phyloP scores from a whole-genome alignment of 2,329 filamentous ascomycete species.

The Spiromastix sp. region DNA sequence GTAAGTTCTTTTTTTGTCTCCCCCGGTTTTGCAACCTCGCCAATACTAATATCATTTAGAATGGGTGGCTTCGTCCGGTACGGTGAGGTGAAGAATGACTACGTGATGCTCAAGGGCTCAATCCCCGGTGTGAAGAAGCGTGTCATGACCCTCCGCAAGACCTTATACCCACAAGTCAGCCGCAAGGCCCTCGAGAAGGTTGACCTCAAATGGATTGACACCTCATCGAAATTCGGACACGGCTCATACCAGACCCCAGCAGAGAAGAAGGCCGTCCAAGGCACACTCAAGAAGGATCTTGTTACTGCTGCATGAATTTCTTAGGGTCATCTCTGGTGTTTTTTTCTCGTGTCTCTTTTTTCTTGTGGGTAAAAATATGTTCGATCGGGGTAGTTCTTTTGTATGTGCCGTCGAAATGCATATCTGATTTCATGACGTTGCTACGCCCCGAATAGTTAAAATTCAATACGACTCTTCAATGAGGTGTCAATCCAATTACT shows the following conservation, averaged over 20 bases:
- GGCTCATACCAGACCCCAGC: constrained; percentile 97
- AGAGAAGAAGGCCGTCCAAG: constrained; percentile 96
- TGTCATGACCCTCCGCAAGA: constrained; percentile 97
- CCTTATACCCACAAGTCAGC: constrained; percentile 95
- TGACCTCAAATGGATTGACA: constrained; percentile 99
- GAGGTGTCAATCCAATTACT: too few relatives aligned
- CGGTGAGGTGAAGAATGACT: constrained; percentile 99
- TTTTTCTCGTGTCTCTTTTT: background rate
- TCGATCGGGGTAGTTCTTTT: constrained; percentile 6
- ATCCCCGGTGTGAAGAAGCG: constrained; percentile 99
- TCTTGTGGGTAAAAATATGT: too few relatives aligned
- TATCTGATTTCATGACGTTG: constrained; percentile 2
- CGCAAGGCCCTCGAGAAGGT: constrained; percentile 97
- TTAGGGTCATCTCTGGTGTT: constrained; percentile 1
- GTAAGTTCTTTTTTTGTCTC: constrained; percentile 51
- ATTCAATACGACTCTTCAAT: too few relatives aligned
- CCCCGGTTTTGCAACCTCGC: background rate
- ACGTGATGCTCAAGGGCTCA: constrained; percentile 93
- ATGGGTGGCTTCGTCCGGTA: constrained; percentile 99
- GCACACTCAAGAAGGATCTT: constrained; percentile 99
- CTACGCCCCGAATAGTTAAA: background rate
- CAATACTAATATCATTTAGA: constrained; percentile 43
- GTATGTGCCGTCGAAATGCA: constrained; percentile 5
- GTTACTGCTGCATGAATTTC: constrained; percentile 27
- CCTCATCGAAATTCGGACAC: constrained; percentile 99